A percentile compares a stretch with the other conserved stretches of the same genome.
phyloP scores from a whole-genome alignment of 176 grass and related monocot species.

The Saccharum spontaneum region DNA sequence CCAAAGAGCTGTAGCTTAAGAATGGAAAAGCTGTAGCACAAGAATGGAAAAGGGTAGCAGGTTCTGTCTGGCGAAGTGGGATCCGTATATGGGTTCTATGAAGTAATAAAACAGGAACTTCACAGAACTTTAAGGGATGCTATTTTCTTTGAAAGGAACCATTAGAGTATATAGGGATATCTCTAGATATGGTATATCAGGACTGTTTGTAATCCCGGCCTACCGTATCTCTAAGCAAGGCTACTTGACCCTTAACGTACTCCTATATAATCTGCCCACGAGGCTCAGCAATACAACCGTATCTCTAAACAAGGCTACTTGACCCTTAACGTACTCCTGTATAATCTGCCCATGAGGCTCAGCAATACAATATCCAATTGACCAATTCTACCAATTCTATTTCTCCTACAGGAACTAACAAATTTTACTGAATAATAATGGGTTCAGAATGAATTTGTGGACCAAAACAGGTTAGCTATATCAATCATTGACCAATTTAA shows the following conservation, averaged over 20 bases:
- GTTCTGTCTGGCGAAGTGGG: not conserved
- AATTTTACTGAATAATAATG: not conserved
- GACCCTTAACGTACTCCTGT: not conserved
- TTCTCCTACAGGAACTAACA: not conserved
- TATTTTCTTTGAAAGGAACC: not conserved
- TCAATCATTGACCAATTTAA: constrained; percentile 13
- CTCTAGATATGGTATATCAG: not conserved
- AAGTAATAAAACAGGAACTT: not conserved
- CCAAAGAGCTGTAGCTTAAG: constrained; percentile 1
- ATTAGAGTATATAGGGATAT: not conserved
- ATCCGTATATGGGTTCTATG: not conserved
- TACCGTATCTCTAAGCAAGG: no score
- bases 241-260: not conserved
- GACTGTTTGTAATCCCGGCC: not conserved
- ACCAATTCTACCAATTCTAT: not conserved
- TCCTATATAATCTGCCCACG: not conserved
- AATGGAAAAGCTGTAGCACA: constrained; percentile 1
- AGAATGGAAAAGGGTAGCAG: constrained; percentile 8
- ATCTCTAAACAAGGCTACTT: not conserved
- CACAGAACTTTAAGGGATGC: not conserved
- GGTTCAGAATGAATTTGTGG: not conserved
- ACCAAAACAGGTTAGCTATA: not conserved
- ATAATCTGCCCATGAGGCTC: not conserved
- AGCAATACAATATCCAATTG: not conserved
- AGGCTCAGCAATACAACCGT: not conserved